A percentile compares a stretch with the other conserved stretches of the same genome.
Evolutionary conservation across 2,329 filamentous ascomycete species (phyloP).

Genomic region (Blumeriella jaapii): DNA sequence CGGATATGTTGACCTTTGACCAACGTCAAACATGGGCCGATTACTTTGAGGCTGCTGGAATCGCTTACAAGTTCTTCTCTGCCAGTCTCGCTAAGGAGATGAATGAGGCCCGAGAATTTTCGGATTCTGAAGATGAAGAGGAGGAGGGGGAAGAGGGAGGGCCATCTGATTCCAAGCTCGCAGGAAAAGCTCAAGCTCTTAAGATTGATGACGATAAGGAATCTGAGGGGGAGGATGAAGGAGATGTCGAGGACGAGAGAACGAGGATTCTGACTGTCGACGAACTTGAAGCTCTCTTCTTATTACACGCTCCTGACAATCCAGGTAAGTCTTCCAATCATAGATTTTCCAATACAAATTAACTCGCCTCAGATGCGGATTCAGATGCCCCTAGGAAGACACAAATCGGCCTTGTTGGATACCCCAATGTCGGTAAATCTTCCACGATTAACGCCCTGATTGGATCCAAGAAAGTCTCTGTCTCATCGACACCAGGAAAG

Average conservation of each 20-base stretch:
- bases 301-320: conserved; percentile 57
- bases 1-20: conserved; percentile 90
- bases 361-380: conserved; percentile 29
- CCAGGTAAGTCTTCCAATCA: conserved; percentile 32
- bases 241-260: conserved; percentile 30
- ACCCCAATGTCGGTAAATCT: conserved; percentile 98
- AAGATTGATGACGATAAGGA: conserved; percentile 30
- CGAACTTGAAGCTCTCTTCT: conserved; percentile 80
- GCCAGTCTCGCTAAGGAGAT: conserved; percentile 82
- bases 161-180: conserved; percentile 14
- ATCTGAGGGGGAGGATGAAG: conserved; percentile 23
- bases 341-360: conserved; percentile 15
- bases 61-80: conserved; percentile 94
- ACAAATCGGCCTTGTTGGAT: conserved; percentile 87
- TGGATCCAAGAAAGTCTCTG: conserved; percentile 95
- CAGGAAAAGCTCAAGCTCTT: conserved; percentile 30
- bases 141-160: conserved; percentile 10
- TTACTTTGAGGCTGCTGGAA: conserved; percentile 68
- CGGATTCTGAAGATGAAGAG: conserved; percentile 31
- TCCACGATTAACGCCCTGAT: conserved; percentile 99
- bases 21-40: conserved; percentile 79
- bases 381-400: conserved; percentile 51
- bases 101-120: conserved; percentile 58
- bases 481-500: conserved; percentile 93
- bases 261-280: conserved; percentile 84